Percentiles rank a stretch among this genome's conserved stretches.
These are phyloP conservation scores for Ensete ventricosum DNA, from an alignment of 176 grass and related monocot genomes.

Conservation along the genomic window DNA sequence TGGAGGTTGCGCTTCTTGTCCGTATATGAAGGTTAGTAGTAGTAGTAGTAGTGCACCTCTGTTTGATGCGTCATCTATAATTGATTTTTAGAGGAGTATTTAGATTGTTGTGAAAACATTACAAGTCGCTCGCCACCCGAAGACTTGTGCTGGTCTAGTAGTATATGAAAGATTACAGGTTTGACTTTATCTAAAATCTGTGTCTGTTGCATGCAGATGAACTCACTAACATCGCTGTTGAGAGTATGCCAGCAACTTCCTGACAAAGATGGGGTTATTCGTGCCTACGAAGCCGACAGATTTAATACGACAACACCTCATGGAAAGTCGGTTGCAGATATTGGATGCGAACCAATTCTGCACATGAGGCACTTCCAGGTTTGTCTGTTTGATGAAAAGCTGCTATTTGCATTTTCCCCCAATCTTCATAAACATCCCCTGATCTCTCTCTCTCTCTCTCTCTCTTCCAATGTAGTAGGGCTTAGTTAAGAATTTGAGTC, in stretches of 20 bases:
- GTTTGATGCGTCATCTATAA: neutral
- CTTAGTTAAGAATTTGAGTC: neutral
- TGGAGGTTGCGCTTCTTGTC: constrained; percentile 90
- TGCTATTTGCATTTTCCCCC: neutral
- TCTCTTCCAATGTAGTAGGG: too few species aligned
- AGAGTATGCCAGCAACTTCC: constrained; percentile 75
- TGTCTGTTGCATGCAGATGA: constrained; percentile 59
- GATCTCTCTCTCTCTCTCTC: too few species aligned
- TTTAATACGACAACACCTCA: constrained; percentile 70
- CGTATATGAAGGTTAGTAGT: constrained; percentile 86
- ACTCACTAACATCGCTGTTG: constrained; percentile 63
- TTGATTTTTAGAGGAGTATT: neutral
- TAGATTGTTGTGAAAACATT: neutral
- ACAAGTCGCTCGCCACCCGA: too few species aligned
- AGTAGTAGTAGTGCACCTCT: neutral
- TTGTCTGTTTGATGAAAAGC: neutral
- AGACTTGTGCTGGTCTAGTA: constrained; percentile 7
- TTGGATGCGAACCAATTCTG: constrained; percentile 94
- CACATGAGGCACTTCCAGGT: constrained; percentile 99
- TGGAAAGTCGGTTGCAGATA: constrained; percentile 77
- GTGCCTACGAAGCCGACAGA: constrained; percentile 52
- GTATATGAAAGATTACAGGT: neutral
- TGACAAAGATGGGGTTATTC: constrained; percentile 43
- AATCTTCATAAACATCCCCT: neutral
- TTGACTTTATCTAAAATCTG: constrained; percentile 10